Conservation (phyloP, 208 protist genomes). For the Blechomonas ayalai region DNA sequence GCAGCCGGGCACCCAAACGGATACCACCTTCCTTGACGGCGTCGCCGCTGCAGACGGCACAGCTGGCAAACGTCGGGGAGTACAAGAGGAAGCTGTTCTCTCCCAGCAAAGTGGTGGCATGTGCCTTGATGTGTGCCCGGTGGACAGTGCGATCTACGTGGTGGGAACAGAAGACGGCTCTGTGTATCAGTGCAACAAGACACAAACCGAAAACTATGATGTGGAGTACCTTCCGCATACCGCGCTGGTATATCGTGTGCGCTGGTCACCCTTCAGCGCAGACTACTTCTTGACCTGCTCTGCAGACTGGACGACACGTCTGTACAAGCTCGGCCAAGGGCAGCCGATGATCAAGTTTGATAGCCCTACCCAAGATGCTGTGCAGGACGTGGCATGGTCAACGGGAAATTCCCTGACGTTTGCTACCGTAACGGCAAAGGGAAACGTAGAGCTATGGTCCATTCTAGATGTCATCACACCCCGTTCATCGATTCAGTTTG, state of each 20-base stretch:
- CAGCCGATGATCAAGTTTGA: constrained; percentile 75
- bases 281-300: constrained; percentile 92
- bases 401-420: constrained; percentile 87
- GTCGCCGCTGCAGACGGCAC: constrained; percentile 45
- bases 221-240: constrained; percentile 89
- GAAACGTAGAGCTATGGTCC: constrained; percentile 78
- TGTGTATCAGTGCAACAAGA: constrained; percentile 95
- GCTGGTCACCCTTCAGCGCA: constrained; percentile 90
- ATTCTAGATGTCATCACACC: constrained; percentile 72
- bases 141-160: constrained; percentile 88
- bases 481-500: constrained; percentile 40
- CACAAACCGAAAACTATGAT: constrained; percentile 94
- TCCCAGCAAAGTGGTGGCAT: constrained; percentile 91
- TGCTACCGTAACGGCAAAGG: constrained; percentile 86
- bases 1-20: constrained; percentile 51
- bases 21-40: constrained; percentile 65
- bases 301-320: constrained; percentile 94
- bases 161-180: constrained; percentile 94
- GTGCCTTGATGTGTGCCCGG: constrained; percentile 90
- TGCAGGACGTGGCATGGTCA: constrained; percentile 94
- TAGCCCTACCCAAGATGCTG: constrained; percentile 72
- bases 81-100: constrained; percentile 81
- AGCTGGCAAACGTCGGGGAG: constrained; percentile 13
- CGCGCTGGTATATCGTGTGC: constrained; percentile 91
- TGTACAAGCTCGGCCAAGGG: constrained; percentile 82